Conservation (phyloP, 768 basidiomycete species). For the Lentinula aciculospora region DNA sequence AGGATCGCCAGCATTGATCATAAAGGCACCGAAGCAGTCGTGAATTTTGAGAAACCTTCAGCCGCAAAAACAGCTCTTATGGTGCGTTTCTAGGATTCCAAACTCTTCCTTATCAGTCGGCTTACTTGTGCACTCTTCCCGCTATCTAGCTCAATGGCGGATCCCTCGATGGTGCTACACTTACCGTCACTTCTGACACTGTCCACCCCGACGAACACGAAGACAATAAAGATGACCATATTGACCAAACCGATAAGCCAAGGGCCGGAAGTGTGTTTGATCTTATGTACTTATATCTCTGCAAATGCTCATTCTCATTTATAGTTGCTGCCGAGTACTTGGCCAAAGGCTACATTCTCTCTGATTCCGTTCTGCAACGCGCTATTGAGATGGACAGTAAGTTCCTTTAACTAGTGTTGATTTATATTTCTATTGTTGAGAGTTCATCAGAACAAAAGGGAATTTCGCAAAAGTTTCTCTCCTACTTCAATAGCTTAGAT, state of each 20-base stretch:
- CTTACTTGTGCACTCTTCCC: too few species aligned
- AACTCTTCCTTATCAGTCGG: too few species aligned
- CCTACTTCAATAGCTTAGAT: slow-evolving; percentile 74
- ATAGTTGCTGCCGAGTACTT: slow-evolving; percentile 91
- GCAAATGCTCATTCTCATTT: slow-evolving; percentile 2
- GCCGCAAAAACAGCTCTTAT: slow-evolving; percentile 86
- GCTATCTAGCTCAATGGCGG: slow-evolving; percentile 71
- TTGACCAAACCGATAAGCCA: slow-evolving; percentile 83
- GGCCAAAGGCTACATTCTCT: slow-evolving; percentile 80
- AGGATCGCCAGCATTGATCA: slow-evolving; percentile 68
- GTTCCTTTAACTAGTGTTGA: too few species aligned
- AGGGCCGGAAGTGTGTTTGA: slow-evolving; percentile 64
- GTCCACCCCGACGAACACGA: slow-evolving; percentile 49
- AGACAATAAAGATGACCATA: slow-evolving; percentile 29
- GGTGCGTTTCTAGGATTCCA: slow-evolving; percentile 29
- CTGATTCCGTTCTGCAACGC: slow-evolving; percentile 70
- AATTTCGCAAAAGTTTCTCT: slow-evolving; percentile 81
- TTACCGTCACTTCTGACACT: slow-evolving; percentile 67
- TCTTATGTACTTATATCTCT: background rate
- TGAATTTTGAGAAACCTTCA: slow-evolving; percentile 79
- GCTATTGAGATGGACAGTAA: slow-evolving; percentile 78
- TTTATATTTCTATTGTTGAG: too few species aligned
- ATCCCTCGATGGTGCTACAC: slow-evolving; percentile 62
- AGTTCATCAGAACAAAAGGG: slow-evolving; percentile 86
- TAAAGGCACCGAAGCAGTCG: slow-evolving; percentile 52